Percentiles rank a stretch among this genome's conserved stretches.
Evolutionary conservation across 2,329 filamentous ascomycete species (phyloP).

Genomic region (Ceratocystis cacaofunesta): DNA sequence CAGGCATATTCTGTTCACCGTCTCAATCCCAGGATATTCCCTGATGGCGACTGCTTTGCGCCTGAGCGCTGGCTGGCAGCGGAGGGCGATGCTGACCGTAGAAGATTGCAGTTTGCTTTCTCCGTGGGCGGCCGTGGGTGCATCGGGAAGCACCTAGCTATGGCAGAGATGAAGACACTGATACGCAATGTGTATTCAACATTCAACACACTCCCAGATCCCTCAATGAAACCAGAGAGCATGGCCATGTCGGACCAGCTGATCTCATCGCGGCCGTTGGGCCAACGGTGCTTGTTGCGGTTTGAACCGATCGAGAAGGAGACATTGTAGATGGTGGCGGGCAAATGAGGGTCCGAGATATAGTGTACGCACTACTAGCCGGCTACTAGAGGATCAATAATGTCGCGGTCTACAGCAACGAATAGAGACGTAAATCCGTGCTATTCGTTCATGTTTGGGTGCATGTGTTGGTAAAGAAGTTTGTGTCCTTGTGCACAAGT

Average conservation of each 20-base stretch:
- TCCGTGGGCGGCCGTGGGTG: slow-evolving; percentile 50
- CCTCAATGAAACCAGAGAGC: slow-evolving; percentile 36
- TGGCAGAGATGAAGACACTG: slow-evolving; percentile 53
- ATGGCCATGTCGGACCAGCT: slow-evolving; percentile 55
- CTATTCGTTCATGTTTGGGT: neutral
- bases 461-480: neutral
- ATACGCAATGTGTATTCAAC: slow-evolving; percentile 46
- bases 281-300: slow-evolving; percentile 42
- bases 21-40: slow-evolving; percentile 52
- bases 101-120: slow-evolving; percentile 50
- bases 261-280: slow-evolving; percentile 48
- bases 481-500: neutral
- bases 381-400: neutral
- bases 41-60: slow-evolving; percentile 59
- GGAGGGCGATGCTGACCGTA: slow-evolving; percentile 57
- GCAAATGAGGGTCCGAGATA: too few relatives aligned
- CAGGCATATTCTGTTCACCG: slow-evolving; percentile 48
- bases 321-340: neutral
- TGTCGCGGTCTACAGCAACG: neutral
- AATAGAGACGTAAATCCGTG: neutral
- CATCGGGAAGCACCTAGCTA: slow-evolving; percentile 49
- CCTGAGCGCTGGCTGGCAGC: slow-evolving; percentile 72
- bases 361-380: neutral
- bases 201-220: slow-evolving; percentile 41
- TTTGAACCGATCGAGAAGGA: slow-evolving; percentile 27